Percentiles rank a stretch among this genome's conserved stretches.
Conservation (phyloP, 345 rosid genomes). For the Luvunga scandens region DNA sequence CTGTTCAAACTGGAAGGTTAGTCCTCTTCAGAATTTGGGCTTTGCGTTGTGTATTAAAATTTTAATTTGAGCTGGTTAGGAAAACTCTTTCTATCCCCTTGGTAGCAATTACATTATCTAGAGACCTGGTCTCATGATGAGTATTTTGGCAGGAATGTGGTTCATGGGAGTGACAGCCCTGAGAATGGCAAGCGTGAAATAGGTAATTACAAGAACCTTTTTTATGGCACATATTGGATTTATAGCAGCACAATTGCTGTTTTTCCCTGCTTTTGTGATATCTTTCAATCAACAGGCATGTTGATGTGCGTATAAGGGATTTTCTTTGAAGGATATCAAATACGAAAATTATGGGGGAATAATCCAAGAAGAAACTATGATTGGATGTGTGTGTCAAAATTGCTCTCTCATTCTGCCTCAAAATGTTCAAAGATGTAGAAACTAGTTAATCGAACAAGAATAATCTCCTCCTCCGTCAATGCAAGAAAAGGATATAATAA, state of each 20-base stretch:
- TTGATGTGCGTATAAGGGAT: neutral
- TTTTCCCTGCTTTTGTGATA: neutral
- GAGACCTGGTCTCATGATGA: conserved; percentile 16
- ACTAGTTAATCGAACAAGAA: neutral
- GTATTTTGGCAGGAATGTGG: conserved; percentile 65
- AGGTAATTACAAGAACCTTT: conserved; percentile 41
- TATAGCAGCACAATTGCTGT: neutral
- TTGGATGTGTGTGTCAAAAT: neutral
- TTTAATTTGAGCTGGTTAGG: neutral
- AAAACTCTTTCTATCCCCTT: neutral
- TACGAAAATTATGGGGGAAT: neutral
- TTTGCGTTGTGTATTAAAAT: neutral
- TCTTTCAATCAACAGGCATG: neutral
- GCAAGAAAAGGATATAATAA: neutral
- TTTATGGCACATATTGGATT: neutral
- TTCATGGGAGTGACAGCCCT: conserved; percentile 98
- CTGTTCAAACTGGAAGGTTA: conserved; percentile 98
- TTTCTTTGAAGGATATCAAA: neutral
- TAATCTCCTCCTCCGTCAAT: neutral
- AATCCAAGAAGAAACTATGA: neutral
- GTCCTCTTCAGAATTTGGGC: conserved; percentile 15
- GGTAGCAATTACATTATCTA: neutral
- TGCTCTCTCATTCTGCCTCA: neutral
- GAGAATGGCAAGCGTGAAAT: conserved; percentile 92
- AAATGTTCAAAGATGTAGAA: neutral